phyloP scores from a whole-genome alignment of 163 green algal genomes.

The Prototheca stagnorum region DNA sequence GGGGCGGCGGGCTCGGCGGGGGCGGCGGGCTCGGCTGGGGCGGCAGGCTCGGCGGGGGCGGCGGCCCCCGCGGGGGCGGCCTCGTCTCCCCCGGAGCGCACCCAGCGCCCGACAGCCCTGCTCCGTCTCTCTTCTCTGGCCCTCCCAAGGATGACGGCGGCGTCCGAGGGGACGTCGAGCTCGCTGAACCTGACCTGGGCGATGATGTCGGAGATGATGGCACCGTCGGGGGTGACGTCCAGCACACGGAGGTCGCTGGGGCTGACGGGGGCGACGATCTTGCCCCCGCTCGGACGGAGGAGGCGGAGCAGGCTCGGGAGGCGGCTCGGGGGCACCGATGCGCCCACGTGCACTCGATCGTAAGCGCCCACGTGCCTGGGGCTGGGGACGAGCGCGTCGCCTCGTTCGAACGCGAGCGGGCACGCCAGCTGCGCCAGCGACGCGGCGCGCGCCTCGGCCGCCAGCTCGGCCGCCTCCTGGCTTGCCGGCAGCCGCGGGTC shows the following conservation, averaged over 20 bases:
- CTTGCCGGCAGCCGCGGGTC: not conserved
- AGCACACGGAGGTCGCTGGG: constrained; percentile 27
- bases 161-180: constrained; percentile 30
- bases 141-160: constrained; percentile 20
- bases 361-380: constrained; percentile 16
- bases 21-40: no score
- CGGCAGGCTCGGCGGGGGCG: constrained; percentile 11
- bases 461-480: not conserved
- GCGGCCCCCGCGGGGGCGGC: constrained; percentile 5
- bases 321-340: constrained; percentile 18
- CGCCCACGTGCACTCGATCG: constrained; percentile 33
- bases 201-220: constrained; percentile 12
- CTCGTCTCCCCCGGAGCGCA: no score
- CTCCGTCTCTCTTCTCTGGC: constrained; percentile 16
- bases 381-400: constrained; percentile 28
- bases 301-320: constrained; percentile 20
- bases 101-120: no score
- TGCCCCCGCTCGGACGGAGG: constrained; percentile 20
- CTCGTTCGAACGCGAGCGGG: constrained; percentile 11
- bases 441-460: not conserved
- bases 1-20: no score
- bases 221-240: constrained; percentile 8
- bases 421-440: not conserved
- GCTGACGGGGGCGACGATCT: constrained; percentile 28
- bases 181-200: constrained; percentile 37